Conservation (phyloP, 2,329 filamentous ascomycete species). For the Scedosporium dehoogii region DNA sequence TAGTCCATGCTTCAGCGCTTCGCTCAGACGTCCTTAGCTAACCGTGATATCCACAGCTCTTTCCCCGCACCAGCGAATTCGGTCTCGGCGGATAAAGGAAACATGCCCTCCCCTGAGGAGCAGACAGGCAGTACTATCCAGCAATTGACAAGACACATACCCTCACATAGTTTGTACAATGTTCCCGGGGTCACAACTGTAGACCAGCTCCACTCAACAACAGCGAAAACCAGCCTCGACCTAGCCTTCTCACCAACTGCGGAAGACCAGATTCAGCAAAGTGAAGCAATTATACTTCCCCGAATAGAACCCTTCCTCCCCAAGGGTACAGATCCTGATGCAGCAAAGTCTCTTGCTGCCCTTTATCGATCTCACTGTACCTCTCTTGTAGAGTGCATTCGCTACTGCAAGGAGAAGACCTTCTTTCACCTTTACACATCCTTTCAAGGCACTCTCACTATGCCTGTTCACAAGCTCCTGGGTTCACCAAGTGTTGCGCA, state of each 20-base stretch:
- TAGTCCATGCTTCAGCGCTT: neutral
- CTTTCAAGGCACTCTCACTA: constrained; percentile 92
- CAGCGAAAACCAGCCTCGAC: constrained; percentile 46
- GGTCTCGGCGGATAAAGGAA: neutral
- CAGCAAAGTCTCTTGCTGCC: constrained; percentile 74
- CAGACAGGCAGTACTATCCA: neutral
- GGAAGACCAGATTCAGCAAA: constrained; percentile 39
- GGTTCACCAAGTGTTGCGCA: constrained; percentile 69
- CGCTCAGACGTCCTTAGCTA: neutral
- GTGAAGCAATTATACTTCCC: constrained; percentile 71
- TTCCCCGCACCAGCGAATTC: neutral
- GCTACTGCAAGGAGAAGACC: constrained; percentile 92
- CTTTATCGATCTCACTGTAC: constrained; percentile 93
- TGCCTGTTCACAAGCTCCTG: constrained; percentile 90
- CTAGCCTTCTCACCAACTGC: constrained; percentile 52
- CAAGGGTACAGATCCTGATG: constrained; percentile 71
- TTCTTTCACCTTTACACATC: constrained; percentile 93
- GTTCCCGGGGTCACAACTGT: constrained; percentile 45
- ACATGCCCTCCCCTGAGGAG: neutral
- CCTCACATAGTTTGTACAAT: constrained; percentile 36
- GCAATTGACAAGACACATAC: neutral
- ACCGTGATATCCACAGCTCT: neutral
- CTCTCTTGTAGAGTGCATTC: constrained; percentile 87
- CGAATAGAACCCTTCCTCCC: constrained; percentile 75
- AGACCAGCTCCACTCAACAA: constrained; percentile 47